phyloP scores from a whole-genome alignment of 768 basidiomycete genomes.

The Tricholoma hemisulphureum region DNA sequence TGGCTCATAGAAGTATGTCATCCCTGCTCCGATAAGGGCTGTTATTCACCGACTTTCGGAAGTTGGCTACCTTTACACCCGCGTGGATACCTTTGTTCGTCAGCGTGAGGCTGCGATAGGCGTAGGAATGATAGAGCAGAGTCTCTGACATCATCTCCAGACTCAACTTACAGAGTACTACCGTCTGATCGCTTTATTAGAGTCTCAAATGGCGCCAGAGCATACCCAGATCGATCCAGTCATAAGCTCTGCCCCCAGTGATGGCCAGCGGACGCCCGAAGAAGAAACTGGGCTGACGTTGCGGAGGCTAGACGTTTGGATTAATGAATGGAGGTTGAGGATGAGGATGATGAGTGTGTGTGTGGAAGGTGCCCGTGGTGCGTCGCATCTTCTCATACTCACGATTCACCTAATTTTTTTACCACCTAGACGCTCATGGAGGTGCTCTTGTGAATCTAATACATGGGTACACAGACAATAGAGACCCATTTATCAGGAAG shows the following conservation, averaged over 20 bases:
- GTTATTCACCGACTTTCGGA: conserved; percentile 85
- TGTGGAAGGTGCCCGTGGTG: conserved; percentile 87
- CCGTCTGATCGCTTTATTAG: conserved; percentile 85
- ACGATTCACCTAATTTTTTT: not conserved
- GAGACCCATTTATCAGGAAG: conserved; percentile 89
- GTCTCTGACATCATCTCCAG: conserved; percentile 91
- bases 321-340: conserved; percentile 88
- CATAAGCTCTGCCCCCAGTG: conserved; percentile 1
- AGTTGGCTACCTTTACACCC: conserved; percentile 87
- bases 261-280: conserved; percentile 18
- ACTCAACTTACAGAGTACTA: conserved; percentile 94
- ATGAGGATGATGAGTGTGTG: conserved; percentile 99
- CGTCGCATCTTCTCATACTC: conserved; percentile 4
- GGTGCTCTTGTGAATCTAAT: conserved; percentile 95
- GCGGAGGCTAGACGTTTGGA: conserved; percentile 87
- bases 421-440: conserved; percentile 68
- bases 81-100: conserved; percentile 75
- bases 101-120: conserved; percentile 63
- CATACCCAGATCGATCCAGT: conserved; percentile 15
- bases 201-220: conserved; percentile 73
- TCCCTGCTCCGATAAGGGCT: conserved; percentile 67
- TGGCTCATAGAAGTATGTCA: conserved; percentile 52
- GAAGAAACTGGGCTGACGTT: conserved; percentile 76
- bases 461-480: conserved; percentile 92
- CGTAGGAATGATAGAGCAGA: conserved; percentile 98